These are phyloP conservation scores for Monosporascus sp. DNA, from an alignment of 2,329 filamentous ascomycete species.

Conservation along the genomic window DNA sequence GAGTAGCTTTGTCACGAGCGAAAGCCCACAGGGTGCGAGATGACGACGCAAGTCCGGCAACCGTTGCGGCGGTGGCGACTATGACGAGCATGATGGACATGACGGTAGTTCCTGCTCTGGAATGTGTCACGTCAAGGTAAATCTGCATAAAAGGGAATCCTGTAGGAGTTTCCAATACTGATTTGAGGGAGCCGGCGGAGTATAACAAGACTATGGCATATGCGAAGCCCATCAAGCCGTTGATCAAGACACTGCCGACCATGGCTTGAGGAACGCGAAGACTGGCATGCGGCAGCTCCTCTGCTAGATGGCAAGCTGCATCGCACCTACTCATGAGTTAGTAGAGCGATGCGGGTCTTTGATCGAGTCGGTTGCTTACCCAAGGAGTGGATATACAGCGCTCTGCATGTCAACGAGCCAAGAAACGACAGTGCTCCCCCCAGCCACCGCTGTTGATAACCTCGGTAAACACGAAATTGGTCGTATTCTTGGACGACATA, in stretches of 20 bases:
- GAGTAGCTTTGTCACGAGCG: no score
- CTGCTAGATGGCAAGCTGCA: conserved; percentile 28
- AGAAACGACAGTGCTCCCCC: conserved; percentile 23
- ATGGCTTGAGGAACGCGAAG: conserved; percentile 29
- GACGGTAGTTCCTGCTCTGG: no score
- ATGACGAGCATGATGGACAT: no score
- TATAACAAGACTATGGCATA: conserved; percentile 39
- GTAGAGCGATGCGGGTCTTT: no score
- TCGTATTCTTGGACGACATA: conserved; percentile 25
- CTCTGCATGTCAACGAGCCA: conserved; percentile 29
- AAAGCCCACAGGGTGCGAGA: no score
- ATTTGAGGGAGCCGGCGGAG: conserved; percentile 16
- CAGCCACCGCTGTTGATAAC: conserved; percentile 28
- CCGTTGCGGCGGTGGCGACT: no score
- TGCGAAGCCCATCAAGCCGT: conserved; percentile 39
- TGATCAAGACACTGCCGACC: conserved; percentile 31
- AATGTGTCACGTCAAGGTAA: no score
- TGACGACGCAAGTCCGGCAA: no score
- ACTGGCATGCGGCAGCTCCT: conserved; percentile 29
- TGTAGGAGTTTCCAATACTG: no score
- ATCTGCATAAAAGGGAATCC: no score
- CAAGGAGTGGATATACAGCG: conserved; percentile 3
- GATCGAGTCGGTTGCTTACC: no score
- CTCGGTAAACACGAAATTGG: conserved; percentile 27
- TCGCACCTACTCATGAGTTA: conserved; percentile 26